Evolutionary conservation across 805 yeast genomes (phyloP).

Genomic region (Lachancea thermotolerans): DNA sequence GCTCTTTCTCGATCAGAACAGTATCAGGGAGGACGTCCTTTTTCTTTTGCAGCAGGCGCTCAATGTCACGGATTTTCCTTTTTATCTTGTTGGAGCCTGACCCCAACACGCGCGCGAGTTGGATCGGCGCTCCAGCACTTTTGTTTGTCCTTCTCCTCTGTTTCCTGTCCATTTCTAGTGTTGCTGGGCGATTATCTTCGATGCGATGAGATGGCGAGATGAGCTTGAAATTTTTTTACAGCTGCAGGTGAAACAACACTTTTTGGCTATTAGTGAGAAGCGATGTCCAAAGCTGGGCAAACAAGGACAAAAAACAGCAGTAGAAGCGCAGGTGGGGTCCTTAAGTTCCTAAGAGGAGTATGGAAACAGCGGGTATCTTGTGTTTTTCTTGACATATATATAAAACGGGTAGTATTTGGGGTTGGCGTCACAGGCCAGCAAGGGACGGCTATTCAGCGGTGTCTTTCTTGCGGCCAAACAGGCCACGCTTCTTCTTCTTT

Average conservation of each 20-base stretch:
- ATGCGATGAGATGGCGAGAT: slow-evolving; percentile 5
- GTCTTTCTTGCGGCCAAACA: slow-evolving; percentile 68
- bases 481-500: slow-evolving; percentile 71
- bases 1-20: slow-evolving; percentile 61
- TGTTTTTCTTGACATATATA: background rate
- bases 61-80: slow-evolving; percentile 81
- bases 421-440: background rate
- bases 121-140: slow-evolving; percentile 24
- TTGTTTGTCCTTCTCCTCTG: slow-evolving; percentile 12
- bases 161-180: slow-evolving; percentile 6
- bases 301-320: background rate
- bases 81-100: slow-evolving; percentile 52
- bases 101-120: slow-evolving; percentile 33
- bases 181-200: background rate
- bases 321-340: background rate
- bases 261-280: background rate
- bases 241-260: too few species aligned
- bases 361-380: too few species aligned
- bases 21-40: slow-evolving; percentile 57
- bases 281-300: background rate
- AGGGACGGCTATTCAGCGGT: background rate
- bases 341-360: background rate
- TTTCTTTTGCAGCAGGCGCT: slow-evolving; percentile 52
- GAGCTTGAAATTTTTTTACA: slow-evolving; percentile 3
- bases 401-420: background rate